Percentiles rank a stretch among this genome's conserved stretches.
Evolutionary conservation across 495 filamentous ascomycete species (phyloP).

Genomic region (Chaetomium fimeti): DNA sequence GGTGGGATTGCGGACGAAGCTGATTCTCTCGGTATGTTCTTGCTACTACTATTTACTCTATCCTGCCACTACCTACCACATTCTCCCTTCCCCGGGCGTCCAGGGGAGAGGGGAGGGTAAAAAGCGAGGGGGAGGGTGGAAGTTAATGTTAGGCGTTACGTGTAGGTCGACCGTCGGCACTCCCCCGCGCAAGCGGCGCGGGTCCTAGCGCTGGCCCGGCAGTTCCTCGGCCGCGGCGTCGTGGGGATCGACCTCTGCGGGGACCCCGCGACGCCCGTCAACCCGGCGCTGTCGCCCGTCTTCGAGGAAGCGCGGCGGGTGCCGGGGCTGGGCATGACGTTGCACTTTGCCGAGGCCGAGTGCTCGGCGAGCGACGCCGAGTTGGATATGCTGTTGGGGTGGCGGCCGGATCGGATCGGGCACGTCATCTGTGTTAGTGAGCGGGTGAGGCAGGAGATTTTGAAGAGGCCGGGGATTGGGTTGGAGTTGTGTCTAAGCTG

Average conservation of each 20-base stretch:
- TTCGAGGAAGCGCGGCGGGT: constrained; percentile 55
- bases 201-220: constrained; percentile 61
- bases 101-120: too few relatives aligned
- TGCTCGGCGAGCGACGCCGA: constrained; percentile 55
- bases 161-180: constrained; percentile 64
- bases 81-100: background rate
- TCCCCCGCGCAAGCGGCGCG: constrained; percentile 55
- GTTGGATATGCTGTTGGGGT: constrained; percentile 60
- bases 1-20: constrained; percentile 50
- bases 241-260: constrained; percentile 82
- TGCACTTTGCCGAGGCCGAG: constrained; percentile 75
- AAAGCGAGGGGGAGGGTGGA: too few relatives aligned
- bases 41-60: background rate
- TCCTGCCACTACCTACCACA: background rate
- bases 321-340: constrained; percentile 58
- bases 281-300: constrained; percentile 48
- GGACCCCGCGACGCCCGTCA: constrained; percentile 59
- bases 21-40: constrained; percentile 61
- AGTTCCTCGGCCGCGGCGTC: constrained; percentile 56
- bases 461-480: constrained; percentile 44
- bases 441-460: constrained; percentile 55
- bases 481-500: constrained; percentile 75
- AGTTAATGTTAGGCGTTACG: too few relatives aligned
- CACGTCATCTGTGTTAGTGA: constrained; percentile 76
- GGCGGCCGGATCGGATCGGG: constrained; percentile 67